Conservation (phyloP, 495 filamentous ascomycete species). For the Penicillium lagena region DNA sequence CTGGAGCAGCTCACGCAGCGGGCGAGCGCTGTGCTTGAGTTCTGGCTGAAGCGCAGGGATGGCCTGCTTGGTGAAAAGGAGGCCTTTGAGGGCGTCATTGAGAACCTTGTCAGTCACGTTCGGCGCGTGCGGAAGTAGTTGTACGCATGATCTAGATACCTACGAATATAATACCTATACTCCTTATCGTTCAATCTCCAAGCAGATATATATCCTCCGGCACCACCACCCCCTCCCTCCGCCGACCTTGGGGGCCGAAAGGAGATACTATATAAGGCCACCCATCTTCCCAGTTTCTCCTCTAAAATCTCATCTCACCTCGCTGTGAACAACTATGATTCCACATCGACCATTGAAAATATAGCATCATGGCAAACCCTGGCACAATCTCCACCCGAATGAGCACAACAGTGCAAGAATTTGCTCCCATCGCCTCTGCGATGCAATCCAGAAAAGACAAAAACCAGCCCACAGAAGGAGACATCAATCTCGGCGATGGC, state of each 20-base stretch:
- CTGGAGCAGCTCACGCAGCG: slow-evolving; percentile 60
- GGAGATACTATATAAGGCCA: too few species aligned
- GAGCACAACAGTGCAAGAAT: background rate
- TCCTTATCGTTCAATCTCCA: background rate
- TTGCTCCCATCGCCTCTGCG: too few species aligned
- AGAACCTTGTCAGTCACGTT: slow-evolving; percentile 94
- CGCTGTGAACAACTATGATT: too few species aligned
- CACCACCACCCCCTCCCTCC: too few species aligned
- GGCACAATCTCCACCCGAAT: background rate
- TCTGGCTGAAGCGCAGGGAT: slow-evolving; percentile 82
- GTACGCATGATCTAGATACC: slow-evolving; percentile 1
- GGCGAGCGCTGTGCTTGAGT: slow-evolving; percentile 74
- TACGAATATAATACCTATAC: slow-evolving; percentile 1
- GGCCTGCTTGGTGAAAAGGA: slow-evolving; percentile 85
- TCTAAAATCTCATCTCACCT: too few species aligned
- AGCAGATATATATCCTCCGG: too few species aligned
- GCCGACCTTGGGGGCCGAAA: too few species aligned
- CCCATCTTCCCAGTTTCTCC: too few species aligned
- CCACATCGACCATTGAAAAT: too few species aligned
- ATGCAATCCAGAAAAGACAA: too few species aligned
- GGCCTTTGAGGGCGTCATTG: slow-evolving; percentile 96
- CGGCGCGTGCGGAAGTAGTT: slow-evolving; percentile 70
- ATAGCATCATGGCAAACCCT: background rate
- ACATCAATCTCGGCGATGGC: too few species aligned
- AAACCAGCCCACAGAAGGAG: too few species aligned